Evolutionary conservation across 192 early-diverging fungal species (phyloP), one percentile per base, ranked within the genome.

Genomic region (Entomortierella chlamydospora): DNA sequence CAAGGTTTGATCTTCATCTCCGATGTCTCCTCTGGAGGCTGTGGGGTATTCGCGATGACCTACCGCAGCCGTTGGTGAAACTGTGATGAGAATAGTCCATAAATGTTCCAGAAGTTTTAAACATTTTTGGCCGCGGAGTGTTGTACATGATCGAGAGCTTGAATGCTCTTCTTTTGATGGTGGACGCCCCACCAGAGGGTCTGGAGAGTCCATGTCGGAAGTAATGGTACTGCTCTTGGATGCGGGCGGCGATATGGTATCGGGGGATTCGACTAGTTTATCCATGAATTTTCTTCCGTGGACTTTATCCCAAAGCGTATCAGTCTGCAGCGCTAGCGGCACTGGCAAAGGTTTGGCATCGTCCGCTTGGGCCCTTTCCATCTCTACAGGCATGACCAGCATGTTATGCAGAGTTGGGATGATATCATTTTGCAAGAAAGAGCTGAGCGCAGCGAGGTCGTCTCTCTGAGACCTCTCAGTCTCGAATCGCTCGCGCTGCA

Each of bases 101-200:
- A 63, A n/a, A 18, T 63, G 47, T 22, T 63, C 30, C 17, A 63
- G 30, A 12, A 63, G 47, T 1, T 26, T 33, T 9, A 51, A 11
- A 29, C 61, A 63, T 52, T 63, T 47, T 22, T 63, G 61, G 22
- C 61, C 61, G 12, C 26, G 61, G 10, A 30, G 61, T 2, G 61
- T 33, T 4, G 17, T 49, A 30, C 61, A 63, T 63, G 43, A 31
- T 9, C 28, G 10, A 29, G 17, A 15, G 22, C 61, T 51, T 63
- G 23, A 22, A 0, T 31, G 6, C 5, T 28, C 53, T 15, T 6
- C 4, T 28, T 31, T 55, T 10, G 28, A 29, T 28, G 13, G 28
- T 1, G 25, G 28, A 13, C 18, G 25, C 34, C 10, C 34, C 34
- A 37, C 34, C 10, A 10, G 10, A 37, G 34, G 34, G 34, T 37